phyloP scores from a whole-genome alignment of 805 yeast species.

The Candida jianshihensis region DNA sequence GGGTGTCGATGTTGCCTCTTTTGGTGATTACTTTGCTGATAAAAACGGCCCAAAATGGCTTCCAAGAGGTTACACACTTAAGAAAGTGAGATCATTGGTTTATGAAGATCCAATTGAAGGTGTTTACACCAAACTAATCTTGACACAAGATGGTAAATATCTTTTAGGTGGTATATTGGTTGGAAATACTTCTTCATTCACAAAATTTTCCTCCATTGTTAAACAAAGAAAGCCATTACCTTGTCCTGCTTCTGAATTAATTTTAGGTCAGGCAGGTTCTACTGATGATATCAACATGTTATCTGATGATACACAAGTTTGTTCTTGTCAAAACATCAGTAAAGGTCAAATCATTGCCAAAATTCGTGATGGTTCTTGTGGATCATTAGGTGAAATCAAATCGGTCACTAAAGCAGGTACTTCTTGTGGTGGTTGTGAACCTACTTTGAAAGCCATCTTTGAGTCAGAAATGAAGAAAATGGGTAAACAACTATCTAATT shows the following conservation, averaged over 20 bases:
- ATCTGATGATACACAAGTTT: constrained; percentile 29
- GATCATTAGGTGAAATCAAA: constrained; percentile 26
- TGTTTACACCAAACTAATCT: constrained; percentile 26
- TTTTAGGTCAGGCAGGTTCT: constrained; percentile 21
- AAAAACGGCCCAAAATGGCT: constrained; percentile 28
- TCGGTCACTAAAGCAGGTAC: constrained; percentile 31
- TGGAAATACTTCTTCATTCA: constrained; percentile 27
- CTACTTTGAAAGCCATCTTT: constrained; percentile 29
- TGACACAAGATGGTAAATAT: constrained; percentile 29
- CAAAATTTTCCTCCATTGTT: constrained; percentile 25
- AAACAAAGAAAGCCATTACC: constrained; percentile 25
- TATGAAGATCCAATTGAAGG: constrained; percentile 30
- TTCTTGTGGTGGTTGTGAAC: constrained; percentile 34
- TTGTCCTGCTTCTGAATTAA: constrained; percentile 25
- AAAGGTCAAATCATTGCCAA: constrained; percentile 26
- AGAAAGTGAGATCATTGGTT: constrained; percentile 21
- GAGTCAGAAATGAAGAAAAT: constrained; percentile 28
- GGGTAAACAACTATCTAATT: constrained; percentile 27
- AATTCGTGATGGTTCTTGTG: constrained; percentile 23
- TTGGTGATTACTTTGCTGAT: constrained; percentile 33
- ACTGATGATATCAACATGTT: constrained; percentile 24
- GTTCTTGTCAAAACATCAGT: constrained; percentile 31
- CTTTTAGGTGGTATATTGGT: constrained; percentile 32
- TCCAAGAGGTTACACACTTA: constrained; percentile 21
- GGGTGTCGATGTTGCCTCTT: constrained; percentile 34